These are phyloP conservation scores for Brettanomyces anomalus DNA, from an alignment of 805 yeast species.

Conservation along the genomic window DNA sequence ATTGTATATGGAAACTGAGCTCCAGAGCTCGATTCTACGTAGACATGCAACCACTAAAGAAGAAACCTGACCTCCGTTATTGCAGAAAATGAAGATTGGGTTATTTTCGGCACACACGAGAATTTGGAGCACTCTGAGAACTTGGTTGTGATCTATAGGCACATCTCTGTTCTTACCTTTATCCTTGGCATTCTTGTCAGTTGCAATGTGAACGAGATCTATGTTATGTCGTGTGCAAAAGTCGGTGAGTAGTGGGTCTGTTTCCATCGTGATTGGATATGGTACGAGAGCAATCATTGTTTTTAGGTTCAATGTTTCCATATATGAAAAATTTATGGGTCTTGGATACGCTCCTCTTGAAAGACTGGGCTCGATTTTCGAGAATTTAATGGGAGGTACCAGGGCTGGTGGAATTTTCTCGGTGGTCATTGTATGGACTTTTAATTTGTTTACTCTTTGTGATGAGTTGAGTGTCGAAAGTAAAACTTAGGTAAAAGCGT, in stretches of 20 bases:
- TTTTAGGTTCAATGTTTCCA: conserved; percentile 54
- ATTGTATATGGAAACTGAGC: conserved; percentile 74
- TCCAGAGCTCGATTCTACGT: conserved; percentile 80
- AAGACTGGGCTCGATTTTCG: conserved; percentile 56
- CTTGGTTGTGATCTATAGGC: conserved; percentile 62
- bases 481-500: background rate
- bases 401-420: conserved; percentile 9
- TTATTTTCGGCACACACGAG: conserved; percentile 49
- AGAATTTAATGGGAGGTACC: conserved; percentile 76
- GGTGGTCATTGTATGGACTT: background rate
- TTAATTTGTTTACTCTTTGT: too few species aligned
- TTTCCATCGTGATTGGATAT: conserved; percentile 47
- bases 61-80: conserved; percentile 84
- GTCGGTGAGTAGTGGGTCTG: conserved; percentile 39
- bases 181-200: conserved; percentile 49
- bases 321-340: conserved; percentile 58
- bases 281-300: conserved; percentile 79
- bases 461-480: background rate
- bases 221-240: conserved; percentile 52
- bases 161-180: conserved; percentile 79
- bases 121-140: conserved; percentile 49
- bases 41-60: conserved; percentile 80
- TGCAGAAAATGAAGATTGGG: conserved; percentile 79
- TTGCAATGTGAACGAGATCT: conserved; percentile 56
- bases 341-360: conserved; percentile 87